Conservation (phyloP, 2,329 filamentous ascomycete species). For the Alternaria triticina region DNA sequence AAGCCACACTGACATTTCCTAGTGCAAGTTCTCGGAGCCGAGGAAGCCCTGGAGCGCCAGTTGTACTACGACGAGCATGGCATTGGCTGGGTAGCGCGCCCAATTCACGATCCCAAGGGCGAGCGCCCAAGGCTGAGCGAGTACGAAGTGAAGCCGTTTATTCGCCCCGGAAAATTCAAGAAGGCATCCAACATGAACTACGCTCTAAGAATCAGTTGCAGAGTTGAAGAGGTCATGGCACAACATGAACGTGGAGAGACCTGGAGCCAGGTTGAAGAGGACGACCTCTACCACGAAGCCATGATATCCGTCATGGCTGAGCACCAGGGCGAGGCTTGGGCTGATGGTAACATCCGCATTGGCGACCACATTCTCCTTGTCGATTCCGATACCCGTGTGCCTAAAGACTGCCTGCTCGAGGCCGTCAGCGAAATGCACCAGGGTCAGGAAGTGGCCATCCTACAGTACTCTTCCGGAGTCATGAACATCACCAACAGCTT, state of each 20-base stretch:
- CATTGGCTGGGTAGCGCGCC: constrained; percentile 58
- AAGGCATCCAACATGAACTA: constrained; percentile 77
- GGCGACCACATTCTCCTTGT: constrained; percentile 81
- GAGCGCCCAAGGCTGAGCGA: background rate
- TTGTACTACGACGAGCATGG: constrained; percentile 59
- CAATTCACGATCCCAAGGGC: constrained; percentile 48
- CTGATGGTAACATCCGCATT: constrained; percentile 83
- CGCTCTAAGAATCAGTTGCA: constrained; percentile 66
- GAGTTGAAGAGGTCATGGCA: constrained; percentile 66
- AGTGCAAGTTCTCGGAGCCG: constrained; percentile 63
- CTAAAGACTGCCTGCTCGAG: constrained; percentile 77
- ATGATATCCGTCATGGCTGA: constrained; percentile 69
- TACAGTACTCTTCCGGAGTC: constrained; percentile 72
- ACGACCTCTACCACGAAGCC: constrained; percentile 37
- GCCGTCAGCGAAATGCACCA: constrained; percentile 83
- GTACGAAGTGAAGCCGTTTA: background rate
- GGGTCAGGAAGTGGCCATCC: constrained; percentile 77
- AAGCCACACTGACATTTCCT: background rate
- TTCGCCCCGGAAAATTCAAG: constrained; percentile 47
- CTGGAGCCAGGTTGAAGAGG: constrained; percentile 45
- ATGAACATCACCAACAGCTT: constrained; percentile 77
- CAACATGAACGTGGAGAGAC: constrained; percentile 25
- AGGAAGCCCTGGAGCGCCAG: constrained; percentile 53
- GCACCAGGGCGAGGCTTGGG: constrained; percentile 71
- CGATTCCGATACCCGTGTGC: constrained; percentile 51